These are phyloP conservation scores for Misopates orontium DNA, from an alignment of 257 asterid species.

Conservation along the genomic window DNA sequence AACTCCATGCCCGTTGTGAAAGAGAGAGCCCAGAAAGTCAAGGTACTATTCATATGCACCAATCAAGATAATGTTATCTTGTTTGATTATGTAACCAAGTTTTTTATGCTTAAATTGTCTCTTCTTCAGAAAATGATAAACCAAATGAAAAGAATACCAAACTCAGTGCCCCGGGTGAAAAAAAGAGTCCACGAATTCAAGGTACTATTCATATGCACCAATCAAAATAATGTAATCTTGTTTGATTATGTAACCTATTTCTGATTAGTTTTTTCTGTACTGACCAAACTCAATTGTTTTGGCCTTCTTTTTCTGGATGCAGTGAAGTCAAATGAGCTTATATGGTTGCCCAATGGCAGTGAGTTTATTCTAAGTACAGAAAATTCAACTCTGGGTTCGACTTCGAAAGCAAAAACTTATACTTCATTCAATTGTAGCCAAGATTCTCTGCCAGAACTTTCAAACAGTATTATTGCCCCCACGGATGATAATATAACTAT, in stretches of 20 bases:
- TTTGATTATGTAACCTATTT: conserved; percentile 8
- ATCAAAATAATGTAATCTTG: not conserved
- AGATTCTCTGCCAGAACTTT: conserved; percentile 59
- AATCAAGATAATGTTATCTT: not conserved
- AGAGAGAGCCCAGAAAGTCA: conserved; percentile 46
- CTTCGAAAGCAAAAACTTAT: conserved; percentile 58
- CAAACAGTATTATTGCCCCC: conserved; percentile 52
- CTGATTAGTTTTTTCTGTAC: conserved; percentile 5
- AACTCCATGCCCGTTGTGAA: conserved; percentile 69
- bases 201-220: conserved; percentile 42
- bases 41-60: conserved; percentile 43
- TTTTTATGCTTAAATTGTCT: too few species aligned
- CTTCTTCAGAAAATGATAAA: too few species aligned
- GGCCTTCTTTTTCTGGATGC: conserved; percentile 24
- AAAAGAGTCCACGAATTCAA: conserved; percentile 46
- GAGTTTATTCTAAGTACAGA: conserved; percentile 51
- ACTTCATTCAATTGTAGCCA: conserved; percentile 81
- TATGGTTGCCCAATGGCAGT: conserved; percentile 90
- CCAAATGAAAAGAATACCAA: too few species aligned
- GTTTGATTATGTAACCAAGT: conserved; percentile 14
- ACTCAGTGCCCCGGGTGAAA: conserved; percentile 25
- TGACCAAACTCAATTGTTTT: conserved; percentile 18
- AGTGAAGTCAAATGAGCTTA: conserved; percentile 69
- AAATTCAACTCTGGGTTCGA: conserved; percentile 37
- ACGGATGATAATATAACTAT: conserved; percentile 58